Percentiles rank a stretch among this genome's conserved stretches.
Conservation (phyloP, 139 green algal species). For the Haematococcus lacustris region DNA sequence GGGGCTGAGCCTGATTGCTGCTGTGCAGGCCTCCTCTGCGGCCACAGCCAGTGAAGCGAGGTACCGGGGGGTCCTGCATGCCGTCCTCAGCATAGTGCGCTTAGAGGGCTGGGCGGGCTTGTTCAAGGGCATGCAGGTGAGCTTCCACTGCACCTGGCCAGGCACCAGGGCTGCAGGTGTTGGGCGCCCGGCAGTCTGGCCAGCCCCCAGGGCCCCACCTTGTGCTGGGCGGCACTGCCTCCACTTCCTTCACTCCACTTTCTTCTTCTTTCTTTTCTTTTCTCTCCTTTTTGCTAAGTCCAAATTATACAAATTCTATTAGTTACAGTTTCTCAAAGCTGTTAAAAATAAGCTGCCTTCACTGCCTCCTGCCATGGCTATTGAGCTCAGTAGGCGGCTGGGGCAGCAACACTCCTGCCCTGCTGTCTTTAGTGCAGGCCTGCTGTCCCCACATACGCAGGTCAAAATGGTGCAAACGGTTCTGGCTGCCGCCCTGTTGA, state of each 20-base stretch:
- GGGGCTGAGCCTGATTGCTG: no score
- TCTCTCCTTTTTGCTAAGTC: background rate
- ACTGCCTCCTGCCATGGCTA: background rate
- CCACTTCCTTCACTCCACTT: background rate
- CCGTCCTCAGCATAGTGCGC: constrained; percentile 50
- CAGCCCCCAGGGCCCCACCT: no score
- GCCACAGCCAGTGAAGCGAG: constrained; percentile 37
- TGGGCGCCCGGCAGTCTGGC: background rate
- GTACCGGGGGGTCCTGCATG: constrained; percentile 56
- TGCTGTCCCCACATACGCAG: no score
- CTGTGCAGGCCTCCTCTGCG: background rate
- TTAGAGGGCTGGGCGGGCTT: constrained; percentile 59
- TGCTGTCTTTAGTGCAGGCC: no score
- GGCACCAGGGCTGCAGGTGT: no score
- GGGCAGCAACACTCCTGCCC: no score
- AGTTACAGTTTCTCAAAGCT: background rate
- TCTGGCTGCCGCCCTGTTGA: constrained; percentile 75
- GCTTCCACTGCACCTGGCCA: no score
- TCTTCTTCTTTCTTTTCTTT: background rate
- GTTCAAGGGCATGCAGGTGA: constrained; percentile 38
- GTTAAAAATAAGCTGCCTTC: background rate
- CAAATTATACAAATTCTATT: background rate
- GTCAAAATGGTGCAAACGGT: constrained; percentile 84
- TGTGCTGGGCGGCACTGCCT: no score
- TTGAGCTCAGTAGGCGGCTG: background rate